Evolutionary conservation across 441 rosid species (phyloP), one percentile per base, ranked within the genome.

Genomic region (Manihot esculenta): DNA sequence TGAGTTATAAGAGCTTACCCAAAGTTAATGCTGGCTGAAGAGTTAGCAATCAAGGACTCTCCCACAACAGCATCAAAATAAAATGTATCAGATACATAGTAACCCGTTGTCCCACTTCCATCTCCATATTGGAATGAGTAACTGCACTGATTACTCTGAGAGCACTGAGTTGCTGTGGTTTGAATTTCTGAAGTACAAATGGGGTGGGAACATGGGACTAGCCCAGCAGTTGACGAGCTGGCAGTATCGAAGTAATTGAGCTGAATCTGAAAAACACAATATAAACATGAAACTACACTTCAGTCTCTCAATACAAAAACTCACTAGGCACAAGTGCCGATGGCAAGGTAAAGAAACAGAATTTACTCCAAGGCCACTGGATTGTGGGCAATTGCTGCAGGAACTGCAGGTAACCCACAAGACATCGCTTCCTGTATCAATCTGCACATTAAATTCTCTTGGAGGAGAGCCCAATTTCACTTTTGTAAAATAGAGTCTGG

Each of bases 341-440:
- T 69, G 66, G 68, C 48, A 58, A 66, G n/a, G 61, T 62, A 60
- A 64, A 63, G 81, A 72, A 42, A 76, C 23, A 60, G 35, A 44
- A 13, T 51, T 84, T 90, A 90, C 97, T 71, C 86, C 95, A 62
- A 96, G 97, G 68, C 90, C 98, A 74, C 96, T 93, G 23, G 89
- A 70, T 59, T 55, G 79, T 20, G 99, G 99, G 75, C 98, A 96
- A 69, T 96, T 97, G 77, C 79, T 86, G 75, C 98, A 93, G 79
- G 95, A 79, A 79, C 79, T 75, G 81, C 98, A 96, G 51, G 86
- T 84, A 45, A 93, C 91, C 99, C 99, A 96, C 74, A 96, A 80
- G 72, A 93, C 96, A 78, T 93, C 97, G 72, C 99, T 96, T 78
- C 99, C 97, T 2, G 99, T 91, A 76, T 95, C 99, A 74, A 96